A percentile compares a stretch with the other conserved stretches of the same genome.
These are phyloP conservation scores for Colletotrichum endophyticum DNA, from an alignment of 2,329 filamentous ascomycete species.

Conservation along the genomic window DNA sequence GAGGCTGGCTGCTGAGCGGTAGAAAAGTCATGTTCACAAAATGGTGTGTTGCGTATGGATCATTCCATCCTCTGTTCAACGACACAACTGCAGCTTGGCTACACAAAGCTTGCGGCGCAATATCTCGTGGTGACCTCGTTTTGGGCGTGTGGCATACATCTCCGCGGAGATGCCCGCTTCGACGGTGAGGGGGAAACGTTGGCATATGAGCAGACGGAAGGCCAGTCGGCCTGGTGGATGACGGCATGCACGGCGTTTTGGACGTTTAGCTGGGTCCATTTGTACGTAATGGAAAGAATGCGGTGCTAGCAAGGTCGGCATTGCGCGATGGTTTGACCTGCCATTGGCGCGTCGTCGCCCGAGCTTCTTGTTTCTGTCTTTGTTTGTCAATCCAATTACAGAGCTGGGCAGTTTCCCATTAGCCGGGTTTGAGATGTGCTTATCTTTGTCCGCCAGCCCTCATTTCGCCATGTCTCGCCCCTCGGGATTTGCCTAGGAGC, in stretches of 20 bases:
- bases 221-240: constrained; percentile 5
- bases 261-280: constrained; percentile 6
- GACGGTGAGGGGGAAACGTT: not conserved
- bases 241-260: constrained; percentile 13
- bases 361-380: constrained; percentile 1
- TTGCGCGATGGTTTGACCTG: not conserved
- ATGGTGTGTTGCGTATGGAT: not conserved
- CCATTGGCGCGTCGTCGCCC: constrained; percentile 3
- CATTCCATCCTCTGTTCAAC: not conserved
- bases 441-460: not conserved
- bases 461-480: not conserved
- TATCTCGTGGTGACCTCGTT: not conserved
- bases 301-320: constrained; percentile 8
- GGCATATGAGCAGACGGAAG: constrained; percentile 12
- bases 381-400: constrained; percentile 10
- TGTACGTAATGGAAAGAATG: constrained; percentile 24
- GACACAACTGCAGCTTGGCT: not conserved
- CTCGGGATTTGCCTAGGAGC: not conserved
- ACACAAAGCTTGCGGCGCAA: not conserved
- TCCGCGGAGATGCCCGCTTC: constrained; percentile 9
- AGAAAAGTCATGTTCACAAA: not conserved
- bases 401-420: not conserved
- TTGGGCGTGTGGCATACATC: not conserved
- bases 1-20: not conserved
- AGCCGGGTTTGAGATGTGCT: not conserved